phyloP scores from a whole-genome alignment of 2,329 filamentous ascomycete species.

The Ceratocystis lukuohia region DNA sequence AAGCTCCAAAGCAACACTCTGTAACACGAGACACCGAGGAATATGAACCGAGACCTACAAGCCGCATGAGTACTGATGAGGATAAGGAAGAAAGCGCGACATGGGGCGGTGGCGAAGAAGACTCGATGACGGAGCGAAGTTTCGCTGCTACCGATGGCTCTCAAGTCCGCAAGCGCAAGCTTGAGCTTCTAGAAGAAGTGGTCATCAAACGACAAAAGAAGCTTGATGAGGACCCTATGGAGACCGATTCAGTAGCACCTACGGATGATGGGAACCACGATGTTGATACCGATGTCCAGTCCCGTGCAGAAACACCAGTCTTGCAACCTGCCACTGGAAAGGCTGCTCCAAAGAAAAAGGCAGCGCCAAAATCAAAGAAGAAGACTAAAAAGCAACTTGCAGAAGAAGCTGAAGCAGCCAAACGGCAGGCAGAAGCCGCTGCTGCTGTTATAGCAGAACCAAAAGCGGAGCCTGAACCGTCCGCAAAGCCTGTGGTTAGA shows the following conservation, averaged over 20 bases:
- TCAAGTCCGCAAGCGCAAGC: constrained; percentile 57
- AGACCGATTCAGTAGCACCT: constrained; percentile 44
- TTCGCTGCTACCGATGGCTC: constrained; percentile 45
- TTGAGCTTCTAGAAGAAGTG: constrained; percentile 35
- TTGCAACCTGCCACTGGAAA: constrained; percentile 29
- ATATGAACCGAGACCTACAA: constrained; percentile 66
- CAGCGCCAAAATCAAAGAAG: constrained; percentile 46
- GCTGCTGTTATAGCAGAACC: constrained; percentile 19
- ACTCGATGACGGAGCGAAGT: constrained; percentile 60
- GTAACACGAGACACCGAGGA: constrained; percentile 69
- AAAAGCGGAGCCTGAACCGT: constrained; percentile 27
- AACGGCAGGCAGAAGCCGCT: constrained; percentile 26
- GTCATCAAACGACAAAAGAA: constrained; percentile 72
- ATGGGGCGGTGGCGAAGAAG: constrained; percentile 43
- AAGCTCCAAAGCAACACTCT: constrained; percentile 38
- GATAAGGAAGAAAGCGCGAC: constrained; percentile 39
- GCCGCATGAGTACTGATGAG: constrained; percentile 54
- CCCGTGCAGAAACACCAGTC: constrained; percentile 36
- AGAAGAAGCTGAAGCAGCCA: constrained; percentile 51
- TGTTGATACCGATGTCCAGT: constrained; percentile 35
- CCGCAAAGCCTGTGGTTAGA: constrained; percentile 34
- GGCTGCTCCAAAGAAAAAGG: constrained; percentile 41
- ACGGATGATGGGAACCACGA: constrained; percentile 28
- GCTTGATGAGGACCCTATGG: constrained; percentile 64
- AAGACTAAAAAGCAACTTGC: constrained; percentile 66